Evolutionary conservation across 805 yeast genomes (phyloP).

Genomic region (Suhomyces prunicola): DNA sequence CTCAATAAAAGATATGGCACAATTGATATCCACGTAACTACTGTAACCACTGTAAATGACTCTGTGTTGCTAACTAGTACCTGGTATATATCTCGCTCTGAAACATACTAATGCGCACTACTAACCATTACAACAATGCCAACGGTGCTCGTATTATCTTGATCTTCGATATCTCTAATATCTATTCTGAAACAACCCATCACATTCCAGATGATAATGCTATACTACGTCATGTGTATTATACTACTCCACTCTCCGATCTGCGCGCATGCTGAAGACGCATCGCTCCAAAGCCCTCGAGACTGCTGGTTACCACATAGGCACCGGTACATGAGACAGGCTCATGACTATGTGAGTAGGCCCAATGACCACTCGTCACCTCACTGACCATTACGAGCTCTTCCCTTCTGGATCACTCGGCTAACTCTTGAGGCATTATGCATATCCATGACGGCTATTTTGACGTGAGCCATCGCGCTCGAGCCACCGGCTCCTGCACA

Average conservation of each 20-base stretch:
- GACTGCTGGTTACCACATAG: background rate
- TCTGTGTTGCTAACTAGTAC: too few species aligned
- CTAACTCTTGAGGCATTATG: background rate
- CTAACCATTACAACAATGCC: too few species aligned
- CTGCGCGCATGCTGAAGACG: background rate
- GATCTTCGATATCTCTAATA: too few species aligned
- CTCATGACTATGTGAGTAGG: background rate
- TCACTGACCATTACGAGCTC: background rate
- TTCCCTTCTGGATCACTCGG: background rate
- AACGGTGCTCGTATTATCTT: too few species aligned
- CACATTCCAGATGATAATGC: background rate
- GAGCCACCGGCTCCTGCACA: background rate
- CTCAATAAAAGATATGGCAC: background rate
- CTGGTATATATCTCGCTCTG: too few species aligned
- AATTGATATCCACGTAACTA: too few species aligned
- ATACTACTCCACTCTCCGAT: background rate
- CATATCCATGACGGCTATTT: background rate
- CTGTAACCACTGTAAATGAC: too few species aligned
- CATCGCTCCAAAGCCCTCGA: background rate
- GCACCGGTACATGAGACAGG: background rate
- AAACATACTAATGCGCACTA: too few species aligned
- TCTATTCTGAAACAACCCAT: background rate
- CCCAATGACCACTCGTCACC: background rate
- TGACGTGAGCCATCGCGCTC: background rate
- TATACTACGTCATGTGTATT: too few species aligned